These are phyloP conservation scores for Paxillus involutus DNA, from an alignment of 768 basidiomycete genomes.

Conservation along the genomic window DNA sequence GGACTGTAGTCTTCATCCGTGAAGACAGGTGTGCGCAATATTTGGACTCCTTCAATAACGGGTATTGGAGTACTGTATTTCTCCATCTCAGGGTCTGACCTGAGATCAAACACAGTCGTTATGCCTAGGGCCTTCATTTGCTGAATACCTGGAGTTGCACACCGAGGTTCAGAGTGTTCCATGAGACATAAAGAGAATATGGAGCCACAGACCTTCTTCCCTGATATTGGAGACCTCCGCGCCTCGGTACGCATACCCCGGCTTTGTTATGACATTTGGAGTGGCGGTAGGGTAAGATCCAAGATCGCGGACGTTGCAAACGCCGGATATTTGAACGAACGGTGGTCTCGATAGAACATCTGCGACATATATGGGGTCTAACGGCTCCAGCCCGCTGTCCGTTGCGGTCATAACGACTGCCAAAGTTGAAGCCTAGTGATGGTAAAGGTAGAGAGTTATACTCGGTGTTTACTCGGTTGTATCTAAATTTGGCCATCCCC, in stretches of 20 bases:
- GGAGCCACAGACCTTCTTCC: constrained; percentile 53
- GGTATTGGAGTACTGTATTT: constrained; percentile 72
- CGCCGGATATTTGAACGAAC: constrained; percentile 69
- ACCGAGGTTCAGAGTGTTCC: not conserved
- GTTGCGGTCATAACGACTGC: constrained; percentile 16
- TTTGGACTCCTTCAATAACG: constrained; percentile 58
- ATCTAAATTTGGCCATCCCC: no score
- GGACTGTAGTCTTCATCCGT: constrained; percentile 78
- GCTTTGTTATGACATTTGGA: constrained; percentile 54
- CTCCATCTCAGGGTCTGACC: constrained; percentile 76
- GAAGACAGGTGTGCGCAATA: constrained; percentile 64
- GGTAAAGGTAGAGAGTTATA: not conserved
- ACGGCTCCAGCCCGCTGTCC: constrained; percentile 48
- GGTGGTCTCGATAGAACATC: constrained; percentile 67
- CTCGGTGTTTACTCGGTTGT: constrained; percentile 7
- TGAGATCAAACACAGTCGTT: constrained; percentile 69
- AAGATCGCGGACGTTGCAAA: constrained; percentile 74
- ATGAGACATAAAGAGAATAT: not conserved
- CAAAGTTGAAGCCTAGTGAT: not conserved
- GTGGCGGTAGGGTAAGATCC: constrained; percentile 56
- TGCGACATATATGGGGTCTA: constrained; percentile 66
- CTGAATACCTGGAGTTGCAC: constrained; percentile 46
- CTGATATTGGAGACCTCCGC: constrained; percentile 75
- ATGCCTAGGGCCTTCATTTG: constrained; percentile 63
- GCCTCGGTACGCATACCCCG: constrained; percentile 60